These are phyloP conservation scores for Lentithecium fluviatile DNA, from an alignment of 495 filamentous ascomycete genomes.

Conservation along the genomic window DNA sequence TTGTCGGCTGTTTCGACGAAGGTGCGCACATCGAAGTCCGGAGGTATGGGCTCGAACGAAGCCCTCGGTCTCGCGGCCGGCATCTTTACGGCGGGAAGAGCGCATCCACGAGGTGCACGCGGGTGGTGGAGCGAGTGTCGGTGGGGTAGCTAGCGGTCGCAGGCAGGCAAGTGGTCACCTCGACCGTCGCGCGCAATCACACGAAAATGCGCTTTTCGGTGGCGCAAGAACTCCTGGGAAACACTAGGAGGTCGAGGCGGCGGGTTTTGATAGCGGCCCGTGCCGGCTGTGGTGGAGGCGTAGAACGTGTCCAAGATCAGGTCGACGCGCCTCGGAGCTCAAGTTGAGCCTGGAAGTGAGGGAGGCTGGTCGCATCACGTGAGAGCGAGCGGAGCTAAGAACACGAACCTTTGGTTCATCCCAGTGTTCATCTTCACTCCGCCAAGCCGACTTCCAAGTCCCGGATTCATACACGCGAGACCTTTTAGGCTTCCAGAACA, in stretches of 20 bases:
- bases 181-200: not conserved
- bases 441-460: too few relatives aligned
- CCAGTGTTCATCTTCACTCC: not conserved
- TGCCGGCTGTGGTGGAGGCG: not conserved
- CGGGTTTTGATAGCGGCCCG: too few relatives aligned
- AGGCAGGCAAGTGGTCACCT: not conserved
- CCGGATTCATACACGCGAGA: too few relatives aligned
- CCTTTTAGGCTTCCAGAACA: too few relatives aligned
- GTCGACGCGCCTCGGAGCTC: not conserved
- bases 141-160: not conserved
- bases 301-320: not conserved
- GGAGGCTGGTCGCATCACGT: conserved; percentile 1
- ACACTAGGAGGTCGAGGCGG: too few relatives aligned
- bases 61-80: conserved; percentile 64
- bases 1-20: conserved; percentile 76
- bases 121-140: too few relatives aligned
- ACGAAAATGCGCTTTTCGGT: not conserved
- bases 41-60: conserved; percentile 78
- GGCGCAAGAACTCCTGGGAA: not conserved
- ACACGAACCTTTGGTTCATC: not conserved
- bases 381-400: not conserved
- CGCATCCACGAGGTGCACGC: not conserved
- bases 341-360: not conserved
- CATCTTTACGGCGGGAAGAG: conserved; percentile 52
- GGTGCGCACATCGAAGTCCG: conserved; percentile 69